Evolutionary conservation across 1,284 basidiomycete genomes (phyloP).

Genomic region (Ustilago hordei): DNA sequence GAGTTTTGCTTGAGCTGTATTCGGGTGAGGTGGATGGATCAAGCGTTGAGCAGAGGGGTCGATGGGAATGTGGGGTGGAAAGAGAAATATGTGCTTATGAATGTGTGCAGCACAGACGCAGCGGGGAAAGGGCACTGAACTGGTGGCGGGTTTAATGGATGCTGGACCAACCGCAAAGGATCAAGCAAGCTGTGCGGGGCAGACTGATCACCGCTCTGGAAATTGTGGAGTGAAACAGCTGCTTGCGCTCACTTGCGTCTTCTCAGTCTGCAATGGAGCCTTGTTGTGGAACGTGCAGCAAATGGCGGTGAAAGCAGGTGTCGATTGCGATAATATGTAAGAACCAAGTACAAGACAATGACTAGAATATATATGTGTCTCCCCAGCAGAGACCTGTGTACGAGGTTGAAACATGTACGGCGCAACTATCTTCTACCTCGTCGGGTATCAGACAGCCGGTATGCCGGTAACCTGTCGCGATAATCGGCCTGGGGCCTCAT

Average conservation of each 20-base stretch:
- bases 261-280: not conserved
- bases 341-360: too few relatives aligned
- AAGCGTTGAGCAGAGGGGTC: not conserved
- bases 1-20: not conserved
- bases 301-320: too few relatives aligned
- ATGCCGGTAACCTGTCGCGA: too few relatives aligned
- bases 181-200: not conserved
- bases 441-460: too few relatives aligned
- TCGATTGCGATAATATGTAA: too few relatives aligned
- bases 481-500: too few relatives aligned
- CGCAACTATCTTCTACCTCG: too few relatives aligned
- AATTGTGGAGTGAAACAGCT: not conserved
- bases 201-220: not conserved
- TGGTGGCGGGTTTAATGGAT: not conserved
- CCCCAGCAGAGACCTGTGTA: too few relatives aligned
- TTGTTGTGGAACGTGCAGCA: not conserved
- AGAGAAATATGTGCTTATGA: not conserved
- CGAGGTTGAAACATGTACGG: too few relatives aligned
- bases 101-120: not conserved
- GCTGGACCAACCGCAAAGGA: not conserved
- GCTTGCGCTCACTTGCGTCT: not conserved
- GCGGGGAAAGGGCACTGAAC: not conserved
- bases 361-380: too few relatives aligned
- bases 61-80: not conserved
- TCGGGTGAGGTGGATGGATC: not conserved